Conservation (phyloP, 1,284 basidiomycete species). For the Ganoderma sinense region DNA sequence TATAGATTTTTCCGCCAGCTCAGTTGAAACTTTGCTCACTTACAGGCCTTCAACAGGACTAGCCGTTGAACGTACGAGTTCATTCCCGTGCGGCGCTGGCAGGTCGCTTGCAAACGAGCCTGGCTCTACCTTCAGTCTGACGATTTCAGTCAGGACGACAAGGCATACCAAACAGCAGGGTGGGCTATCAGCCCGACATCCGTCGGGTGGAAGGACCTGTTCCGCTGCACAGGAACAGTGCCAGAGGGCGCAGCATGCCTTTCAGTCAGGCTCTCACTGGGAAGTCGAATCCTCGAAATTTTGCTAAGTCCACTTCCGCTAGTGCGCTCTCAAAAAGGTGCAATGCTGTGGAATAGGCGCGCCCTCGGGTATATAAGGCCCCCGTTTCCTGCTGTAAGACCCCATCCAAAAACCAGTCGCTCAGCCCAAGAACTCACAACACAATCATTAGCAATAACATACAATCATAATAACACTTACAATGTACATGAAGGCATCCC, state of each 20-base stretch:
- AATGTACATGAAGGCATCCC: slow-evolving; percentile 25
- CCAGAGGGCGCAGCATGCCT: not conserved
- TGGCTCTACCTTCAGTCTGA: not conserved
- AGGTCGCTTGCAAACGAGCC: not conserved
- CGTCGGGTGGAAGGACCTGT: not conserved
- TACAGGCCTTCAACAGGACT: not conserved
- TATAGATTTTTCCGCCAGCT: no score
- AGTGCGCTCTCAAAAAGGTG: not conserved
- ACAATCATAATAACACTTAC: not conserved
- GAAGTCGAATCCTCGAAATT: not conserved
- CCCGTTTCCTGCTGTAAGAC: slow-evolving; percentile 1
- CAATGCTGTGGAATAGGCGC: not conserved
- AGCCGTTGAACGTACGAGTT: not conserved
- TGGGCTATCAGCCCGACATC: no score
- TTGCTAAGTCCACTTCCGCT: slow-evolving; percentile 1
- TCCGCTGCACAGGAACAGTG: not conserved
- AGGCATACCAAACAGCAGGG: no score
- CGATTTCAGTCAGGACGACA: not conserved
- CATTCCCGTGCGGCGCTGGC: not conserved
- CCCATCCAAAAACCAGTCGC: not conserved
- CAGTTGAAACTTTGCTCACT: not conserved
- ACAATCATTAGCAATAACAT: not conserved
- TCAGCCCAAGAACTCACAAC: not conserved
- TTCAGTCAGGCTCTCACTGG: not conserved
- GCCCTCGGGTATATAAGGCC: slow-evolving; percentile 2